Evolutionary conservation across 768 basidiomycete genomes (phyloP).

Genomic region (Ephemerocybe angulata): DNA sequence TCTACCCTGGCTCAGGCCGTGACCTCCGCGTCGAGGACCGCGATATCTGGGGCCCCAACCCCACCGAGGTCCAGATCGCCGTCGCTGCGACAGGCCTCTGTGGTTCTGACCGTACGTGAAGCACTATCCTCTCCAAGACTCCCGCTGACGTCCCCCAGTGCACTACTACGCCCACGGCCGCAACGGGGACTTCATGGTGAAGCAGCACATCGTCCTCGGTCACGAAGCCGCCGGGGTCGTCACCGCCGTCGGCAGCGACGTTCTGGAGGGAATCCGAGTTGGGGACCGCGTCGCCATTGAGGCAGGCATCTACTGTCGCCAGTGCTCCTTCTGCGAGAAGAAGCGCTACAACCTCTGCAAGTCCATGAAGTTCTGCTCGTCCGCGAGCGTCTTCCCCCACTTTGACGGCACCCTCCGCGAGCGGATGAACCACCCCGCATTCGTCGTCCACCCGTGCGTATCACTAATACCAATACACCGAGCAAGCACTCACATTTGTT

Average conservation of each 20-base stretch:
- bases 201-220: conserved; percentile 83
- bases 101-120: conserved; percentile 69
- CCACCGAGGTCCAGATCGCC: conserved; percentile 75
- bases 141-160: conserved; percentile 41
- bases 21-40: conserved; percentile 82
- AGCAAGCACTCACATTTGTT: too few species aligned
- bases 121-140: neutral
- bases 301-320: conserved; percentile 84
- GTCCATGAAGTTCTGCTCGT: conserved; percentile 82
- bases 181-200: conserved; percentile 89
- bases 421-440: conserved; percentile 84
- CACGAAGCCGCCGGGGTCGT: conserved; percentile 91
- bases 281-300: conserved; percentile 94
- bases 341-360: conserved; percentile 94
- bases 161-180: conserved; percentile 89
- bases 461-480: too few species aligned
- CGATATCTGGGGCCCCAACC: conserved; percentile 63
- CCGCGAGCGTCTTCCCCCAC: conserved; percentile 90
- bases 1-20: conserved; percentile 60
- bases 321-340: conserved; percentile 63
- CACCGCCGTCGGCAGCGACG: conserved; percentile 75
- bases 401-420: conserved; percentile 88
- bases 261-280: conserved; percentile 51
- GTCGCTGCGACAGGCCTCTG: conserved; percentile 86
- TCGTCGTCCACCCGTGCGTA: conserved; percentile 83